These are phyloP conservation scores for Platanthera zijinensis DNA, from an alignment of 106 monocot species.

Conservation along the genomic window DNA sequence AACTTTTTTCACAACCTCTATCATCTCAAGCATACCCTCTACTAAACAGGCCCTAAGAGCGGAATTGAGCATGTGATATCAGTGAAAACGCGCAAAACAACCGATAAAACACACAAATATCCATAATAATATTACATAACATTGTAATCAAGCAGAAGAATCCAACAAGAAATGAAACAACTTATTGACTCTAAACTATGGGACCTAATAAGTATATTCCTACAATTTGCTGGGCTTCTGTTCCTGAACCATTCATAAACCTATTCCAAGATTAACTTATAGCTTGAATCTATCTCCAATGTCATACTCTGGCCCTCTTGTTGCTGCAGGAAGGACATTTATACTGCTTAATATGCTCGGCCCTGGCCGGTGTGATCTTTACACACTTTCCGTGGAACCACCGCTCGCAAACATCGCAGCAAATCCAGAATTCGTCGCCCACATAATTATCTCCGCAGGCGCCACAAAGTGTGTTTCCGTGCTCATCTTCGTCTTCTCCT, in stretches of 20 bases:
- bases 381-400: constrained; percentile 71
- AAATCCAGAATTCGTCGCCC: constrained; percentile 63
- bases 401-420: constrained; percentile 54
- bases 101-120: not conserved
- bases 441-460: constrained; percentile 51
- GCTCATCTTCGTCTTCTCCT: constrained; percentile 54
- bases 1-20: no score
- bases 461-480: constrained; percentile 49
- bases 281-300: not conserved
- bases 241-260: not conserved
- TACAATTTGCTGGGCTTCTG: not conserved
- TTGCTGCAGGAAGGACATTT: constrained; percentile 71
- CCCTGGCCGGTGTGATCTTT: constrained; percentile 55
- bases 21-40: no score
- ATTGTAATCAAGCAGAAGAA: not conserved
- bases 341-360: constrained; percentile 80
- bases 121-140: not conserved
- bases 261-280: not conserved
- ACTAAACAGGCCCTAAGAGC: no score
- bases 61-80: not conserved
- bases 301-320: constrained; percentile 36
- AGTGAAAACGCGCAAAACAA: not conserved
- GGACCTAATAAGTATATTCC: not conserved
- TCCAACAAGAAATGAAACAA: not conserved
- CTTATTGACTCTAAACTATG: not conserved